Evolutionary conservation across 2,329 filamentous ascomycete species (phyloP).

Genomic region (Colletotrichum agaves): DNA sequence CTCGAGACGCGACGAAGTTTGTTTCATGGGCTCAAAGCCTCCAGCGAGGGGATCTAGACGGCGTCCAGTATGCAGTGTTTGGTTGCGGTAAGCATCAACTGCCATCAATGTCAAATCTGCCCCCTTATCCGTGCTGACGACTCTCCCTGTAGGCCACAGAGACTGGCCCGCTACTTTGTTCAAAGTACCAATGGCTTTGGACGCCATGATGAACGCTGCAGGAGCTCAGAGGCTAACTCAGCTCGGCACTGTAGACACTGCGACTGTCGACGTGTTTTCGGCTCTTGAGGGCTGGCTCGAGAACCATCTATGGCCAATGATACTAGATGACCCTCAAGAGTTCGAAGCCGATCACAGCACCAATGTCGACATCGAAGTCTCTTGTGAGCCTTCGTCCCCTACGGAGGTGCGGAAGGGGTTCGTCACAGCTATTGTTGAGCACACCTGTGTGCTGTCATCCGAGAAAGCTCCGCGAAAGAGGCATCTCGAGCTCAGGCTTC

Average conservation of each 20-base stretch:
- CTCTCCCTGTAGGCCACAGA: background rate
- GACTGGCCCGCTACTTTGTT: conserved; percentile 71
- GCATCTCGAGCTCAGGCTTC: conserved; percentile 2
- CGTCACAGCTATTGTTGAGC: conserved; percentile 65
- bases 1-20: conserved; percentile 75
- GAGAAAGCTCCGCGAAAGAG: background rate
- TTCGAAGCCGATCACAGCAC: conserved; percentile 49
- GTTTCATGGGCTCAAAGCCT: conserved; percentile 68
- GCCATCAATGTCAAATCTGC: too few species aligned
- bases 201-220: background rate
- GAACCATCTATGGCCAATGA: conserved; percentile 58
- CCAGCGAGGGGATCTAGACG: conserved; percentile 55
- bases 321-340: conserved; percentile 43
- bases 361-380: conserved; percentile 45
- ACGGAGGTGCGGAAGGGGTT: conserved; percentile 65
- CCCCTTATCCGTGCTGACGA: background rate
- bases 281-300: conserved; percentile 76
- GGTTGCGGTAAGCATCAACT: conserved; percentile 59
- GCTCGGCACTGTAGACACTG: conserved; percentile 66
- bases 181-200: conserved; percentile 59
- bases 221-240: conserved; percentile 49
- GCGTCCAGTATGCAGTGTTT: conserved; percentile 71
- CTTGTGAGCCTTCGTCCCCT: conserved; percentile 62
- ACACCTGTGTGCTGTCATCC: conserved; percentile 58
- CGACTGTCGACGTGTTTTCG: conserved; percentile 72